Conservation (phyloP, 2,329 filamentous ascomycete species). For the Trematosphaeria pertusa region DNA sequence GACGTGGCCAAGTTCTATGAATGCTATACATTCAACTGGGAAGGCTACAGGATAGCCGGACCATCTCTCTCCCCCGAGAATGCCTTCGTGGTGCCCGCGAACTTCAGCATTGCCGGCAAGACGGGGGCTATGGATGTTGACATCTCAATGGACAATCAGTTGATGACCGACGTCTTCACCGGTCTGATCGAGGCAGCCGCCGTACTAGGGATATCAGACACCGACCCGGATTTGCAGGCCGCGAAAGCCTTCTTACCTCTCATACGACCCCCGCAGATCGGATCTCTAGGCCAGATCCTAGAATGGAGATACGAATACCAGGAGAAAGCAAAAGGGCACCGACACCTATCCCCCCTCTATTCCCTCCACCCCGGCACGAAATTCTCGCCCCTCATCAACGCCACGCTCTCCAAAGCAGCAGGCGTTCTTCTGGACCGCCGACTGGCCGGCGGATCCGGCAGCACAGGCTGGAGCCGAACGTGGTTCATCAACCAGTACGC, state of each 20-base stretch:
- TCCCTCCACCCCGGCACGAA: conserved; percentile 53
- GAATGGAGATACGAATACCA: conserved; percentile 33
- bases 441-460: conserved; percentile 33
- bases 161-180: conserved; percentile 47
- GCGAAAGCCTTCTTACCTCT: conserved; percentile 4
- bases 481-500: conserved; percentile 58
- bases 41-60: conserved; percentile 32
- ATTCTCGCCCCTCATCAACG: conserved; percentile 27
- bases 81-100: conserved; percentile 17
- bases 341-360: conserved; percentile 58
- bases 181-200: conserved; percentile 24
- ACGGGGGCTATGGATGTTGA: conserved; percentile 6
- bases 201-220: background rate
- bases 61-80: conserved; percentile 47
- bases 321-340: conserved; percentile 54
- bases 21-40: conserved; percentile 21
- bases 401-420: conserved; percentile 31
- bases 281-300: conserved; percentile 30
- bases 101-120: background rate
- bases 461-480: conserved; percentile 59
- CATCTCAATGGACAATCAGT: conserved; percentile 33
- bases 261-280: conserved; percentile 1
- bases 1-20: conserved; percentile 48
- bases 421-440: conserved; percentile 38
- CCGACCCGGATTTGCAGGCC: background rate